phyloP scores from a whole-genome alignment of 78 protist species.

The Tieghemostelium lacteum region DNA sequence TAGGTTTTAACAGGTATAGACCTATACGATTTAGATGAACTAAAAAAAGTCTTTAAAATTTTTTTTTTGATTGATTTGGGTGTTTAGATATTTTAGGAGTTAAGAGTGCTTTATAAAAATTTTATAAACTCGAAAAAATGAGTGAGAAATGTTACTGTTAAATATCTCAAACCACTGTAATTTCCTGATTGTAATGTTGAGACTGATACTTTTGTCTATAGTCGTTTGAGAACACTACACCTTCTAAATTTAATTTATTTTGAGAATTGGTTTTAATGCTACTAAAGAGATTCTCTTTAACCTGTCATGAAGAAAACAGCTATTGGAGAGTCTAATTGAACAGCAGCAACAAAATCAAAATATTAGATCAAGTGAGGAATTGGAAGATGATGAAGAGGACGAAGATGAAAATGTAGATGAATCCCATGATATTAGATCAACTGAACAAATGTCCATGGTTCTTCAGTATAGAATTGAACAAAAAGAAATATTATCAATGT shows the following conservation, averaged over 20 bases:
- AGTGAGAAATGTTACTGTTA: constrained; percentile 10
- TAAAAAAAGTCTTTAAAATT: too few relatives aligned
- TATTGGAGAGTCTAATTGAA: too few relatives aligned
- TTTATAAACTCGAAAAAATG: constrained; percentile 9
- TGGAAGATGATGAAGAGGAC: background rate
- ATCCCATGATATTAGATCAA: constrained; percentile 10
- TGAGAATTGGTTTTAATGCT: constrained; percentile 28
- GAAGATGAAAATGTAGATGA: constrained; percentile 9
- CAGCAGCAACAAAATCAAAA: background rate
- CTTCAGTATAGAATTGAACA: constrained; percentile 73
- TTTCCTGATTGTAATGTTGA: constrained; percentile 5
- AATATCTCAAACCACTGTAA: constrained; percentile 21
- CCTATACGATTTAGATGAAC: too few relatives aligned
- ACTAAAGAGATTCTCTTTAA: constrained; percentile 37
- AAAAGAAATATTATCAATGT: constrained; percentile 32
- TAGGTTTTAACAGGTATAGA: too few relatives aligned
- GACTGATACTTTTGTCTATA: constrained; percentile 25
- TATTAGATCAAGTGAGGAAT: background rate
- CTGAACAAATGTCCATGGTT: constrained; percentile 71
- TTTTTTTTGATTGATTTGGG: too few relatives aligned
- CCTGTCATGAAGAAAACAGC: constrained; percentile 52
- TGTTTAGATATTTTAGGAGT: constrained; percentile 33
- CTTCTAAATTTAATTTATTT: constrained; percentile 20
- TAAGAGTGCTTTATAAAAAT: background rate
- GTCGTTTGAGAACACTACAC: constrained; percentile 44